Percentiles rank a stretch among this genome's conserved stretches.
Conservation (phyloP, 2,329 filamentous ascomycete species). For the Cryphonectria japonica region DNA sequence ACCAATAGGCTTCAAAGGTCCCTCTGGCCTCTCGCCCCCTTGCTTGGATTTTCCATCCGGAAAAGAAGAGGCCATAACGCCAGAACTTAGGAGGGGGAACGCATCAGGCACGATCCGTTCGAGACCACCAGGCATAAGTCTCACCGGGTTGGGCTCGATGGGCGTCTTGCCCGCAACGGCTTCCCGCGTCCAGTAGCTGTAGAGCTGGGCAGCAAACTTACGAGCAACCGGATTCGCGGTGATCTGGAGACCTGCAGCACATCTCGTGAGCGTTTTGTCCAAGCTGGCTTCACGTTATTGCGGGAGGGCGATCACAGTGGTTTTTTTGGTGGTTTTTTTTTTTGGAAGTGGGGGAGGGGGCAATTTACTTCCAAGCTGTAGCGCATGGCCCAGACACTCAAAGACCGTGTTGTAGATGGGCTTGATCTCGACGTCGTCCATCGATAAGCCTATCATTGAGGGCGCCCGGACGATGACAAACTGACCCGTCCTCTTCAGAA, state of each 20-base stretch:
- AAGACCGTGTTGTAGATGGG: conserved; percentile 46
- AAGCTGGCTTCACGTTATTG: not conserved
- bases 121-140: conserved; percentile 38
- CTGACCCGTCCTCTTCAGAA: not conserved
- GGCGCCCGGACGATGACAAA: conserved; percentile 2
- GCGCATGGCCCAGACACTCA: conserved; percentile 42
- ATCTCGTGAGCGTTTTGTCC: not conserved
- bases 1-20: not conserved
- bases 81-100: conserved; percentile 32
- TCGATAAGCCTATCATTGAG: not conserved
- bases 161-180: conserved; percentile 32
- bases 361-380: not conserved
- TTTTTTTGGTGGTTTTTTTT: no score
- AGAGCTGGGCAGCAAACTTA: conserved; percentile 41
- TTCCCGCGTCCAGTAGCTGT: conserved; percentile 32
- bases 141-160: conserved; percentile 37
- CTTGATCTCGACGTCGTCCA: conserved; percentile 30
- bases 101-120: conserved; percentile 35
- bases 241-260: not conserved
- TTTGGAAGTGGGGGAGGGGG: no score
- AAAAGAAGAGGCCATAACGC: not conserved
- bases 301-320: no score
- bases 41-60: not conserved
- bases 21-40: not conserved
- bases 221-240: conserved; percentile 18